Conservation (phyloP, 2,329 filamentous ascomycete species). For the Trichoderma simmonsii region DNA sequence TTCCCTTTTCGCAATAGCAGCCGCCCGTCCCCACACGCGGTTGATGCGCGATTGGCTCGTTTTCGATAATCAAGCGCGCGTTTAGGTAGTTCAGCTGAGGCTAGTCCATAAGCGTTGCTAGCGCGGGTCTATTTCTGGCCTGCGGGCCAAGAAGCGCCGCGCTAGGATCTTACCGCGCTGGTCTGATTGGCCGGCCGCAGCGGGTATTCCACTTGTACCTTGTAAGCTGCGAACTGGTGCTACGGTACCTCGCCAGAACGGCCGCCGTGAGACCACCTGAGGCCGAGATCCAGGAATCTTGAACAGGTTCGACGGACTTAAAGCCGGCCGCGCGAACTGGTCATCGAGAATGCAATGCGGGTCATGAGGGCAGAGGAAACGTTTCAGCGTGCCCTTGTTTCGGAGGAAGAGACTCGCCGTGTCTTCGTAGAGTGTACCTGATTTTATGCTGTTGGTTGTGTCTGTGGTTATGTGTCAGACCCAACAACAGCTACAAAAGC, state of each 20-base stretch:
- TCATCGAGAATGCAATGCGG: neutral
- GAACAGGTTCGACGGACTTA: neutral
- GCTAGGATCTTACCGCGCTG: conserved; percentile 20
- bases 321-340: neutral
- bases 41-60: conserved; percentile 1
- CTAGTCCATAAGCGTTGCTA: neutral
- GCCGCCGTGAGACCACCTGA: neutral
- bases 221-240: neutral
- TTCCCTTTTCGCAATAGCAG: neutral
- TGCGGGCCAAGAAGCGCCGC: conserved; percentile 3
- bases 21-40: neutral
- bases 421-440: neutral
- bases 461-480: neutral
- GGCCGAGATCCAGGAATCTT: neutral
- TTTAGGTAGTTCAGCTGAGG: neutral
- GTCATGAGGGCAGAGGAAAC: neutral
- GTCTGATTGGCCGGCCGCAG: conserved; percentile 15
- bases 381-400: conserved; percentile 14
- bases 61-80: conserved; percentile 19
- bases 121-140: conserved; percentile 10
- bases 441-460: neutral
- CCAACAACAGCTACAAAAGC: conserved; percentile 17
- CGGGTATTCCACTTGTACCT: neutral
- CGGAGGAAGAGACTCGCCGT: neutral
- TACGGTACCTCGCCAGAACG: neutral